Evolutionary conservation across 352 stramenopile species (phyloP).

Genomic region (Globisporangium polare): DNA sequence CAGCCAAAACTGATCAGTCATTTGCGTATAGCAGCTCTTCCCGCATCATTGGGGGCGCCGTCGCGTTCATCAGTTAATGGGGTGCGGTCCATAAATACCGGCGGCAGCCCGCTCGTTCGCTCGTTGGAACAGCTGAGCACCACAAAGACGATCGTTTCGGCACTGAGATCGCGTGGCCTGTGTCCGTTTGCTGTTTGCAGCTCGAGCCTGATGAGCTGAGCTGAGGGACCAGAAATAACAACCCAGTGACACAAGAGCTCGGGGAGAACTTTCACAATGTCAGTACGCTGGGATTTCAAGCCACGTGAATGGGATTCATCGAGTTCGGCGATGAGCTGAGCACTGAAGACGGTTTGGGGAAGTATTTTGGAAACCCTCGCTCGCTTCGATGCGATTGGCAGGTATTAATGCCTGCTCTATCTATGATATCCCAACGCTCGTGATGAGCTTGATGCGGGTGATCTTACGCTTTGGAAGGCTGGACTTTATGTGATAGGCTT

Average conservation of each 20-base stretch:
- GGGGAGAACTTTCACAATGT: neutral
- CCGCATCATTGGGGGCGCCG: neutral
- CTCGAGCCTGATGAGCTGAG: neutral
- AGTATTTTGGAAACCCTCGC: neutral
- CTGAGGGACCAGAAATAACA: neutral
- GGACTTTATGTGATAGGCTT: neutral
- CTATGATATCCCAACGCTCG: neutral
- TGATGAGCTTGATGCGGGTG: neutral
- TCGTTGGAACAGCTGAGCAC: neutral
- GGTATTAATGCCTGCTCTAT: neutral
- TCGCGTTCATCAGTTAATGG: neutral
- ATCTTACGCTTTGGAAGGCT: neutral
- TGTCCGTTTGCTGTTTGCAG: neutral
- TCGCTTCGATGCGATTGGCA: neutral
- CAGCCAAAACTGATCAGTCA: conserved; percentile 4
- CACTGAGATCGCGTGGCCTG: neutral
- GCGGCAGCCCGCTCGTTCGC: neutral
- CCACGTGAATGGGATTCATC: neutral
- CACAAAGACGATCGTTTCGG: conserved; percentile 12
- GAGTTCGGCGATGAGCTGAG: neutral
- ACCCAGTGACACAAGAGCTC: neutral
- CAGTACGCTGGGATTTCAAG: neutral
- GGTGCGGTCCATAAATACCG: neutral
- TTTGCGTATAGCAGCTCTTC: neutral
- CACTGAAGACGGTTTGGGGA: neutral